A percentile compares a stretch with the other conserved stretches of the same genome.
phyloP scores from a whole-genome alignment of 148 eudicot genomes.

The Dysphania ambrosioides region DNA sequence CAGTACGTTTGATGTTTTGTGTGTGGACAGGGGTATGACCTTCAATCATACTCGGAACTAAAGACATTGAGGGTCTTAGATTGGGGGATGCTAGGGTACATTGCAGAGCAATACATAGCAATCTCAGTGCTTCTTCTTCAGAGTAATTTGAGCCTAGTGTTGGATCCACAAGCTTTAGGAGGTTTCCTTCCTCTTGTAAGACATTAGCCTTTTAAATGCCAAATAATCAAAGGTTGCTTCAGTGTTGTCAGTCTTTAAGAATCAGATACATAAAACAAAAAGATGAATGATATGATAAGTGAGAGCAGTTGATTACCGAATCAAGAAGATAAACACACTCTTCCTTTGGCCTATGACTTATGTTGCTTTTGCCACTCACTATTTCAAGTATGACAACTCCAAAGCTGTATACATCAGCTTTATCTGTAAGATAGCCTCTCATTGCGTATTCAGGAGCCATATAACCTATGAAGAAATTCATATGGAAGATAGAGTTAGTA shows the following conservation, averaged over 20 bases:
- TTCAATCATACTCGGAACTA: conserved; percentile 59
- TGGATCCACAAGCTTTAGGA: conserved; percentile 76
- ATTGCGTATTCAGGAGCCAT: conserved; percentile 90
- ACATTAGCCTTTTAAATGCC: conserved; percentile 58
- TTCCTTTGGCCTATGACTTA: conserved; percentile 69
- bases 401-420: conserved; percentile 87
- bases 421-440: conserved; percentile 77
- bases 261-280: background rate
- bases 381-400: conserved; percentile 76
- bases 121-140: conserved; percentile 43
- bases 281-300: no score
- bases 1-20: conserved; percentile 38
- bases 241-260: no score
- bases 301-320: conserved; percentile 46
- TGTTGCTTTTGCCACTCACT: conserved; percentile 83
- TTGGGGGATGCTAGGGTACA: conserved; percentile 69
- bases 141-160: conserved; percentile 51
- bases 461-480: conserved; percentile 53
- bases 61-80: conserved; percentile 72
- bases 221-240: conserved; percentile 9
- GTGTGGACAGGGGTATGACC: conserved; percentile 54
- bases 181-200: conserved; percentile 76
- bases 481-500: background rate
- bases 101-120: conserved; percentile 52
- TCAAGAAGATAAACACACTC: conserved; percentile 90